Base-by-base conservation (phyloP, 169 alveolate genomes). In the Plasmodium gallinaceum region DNA sequence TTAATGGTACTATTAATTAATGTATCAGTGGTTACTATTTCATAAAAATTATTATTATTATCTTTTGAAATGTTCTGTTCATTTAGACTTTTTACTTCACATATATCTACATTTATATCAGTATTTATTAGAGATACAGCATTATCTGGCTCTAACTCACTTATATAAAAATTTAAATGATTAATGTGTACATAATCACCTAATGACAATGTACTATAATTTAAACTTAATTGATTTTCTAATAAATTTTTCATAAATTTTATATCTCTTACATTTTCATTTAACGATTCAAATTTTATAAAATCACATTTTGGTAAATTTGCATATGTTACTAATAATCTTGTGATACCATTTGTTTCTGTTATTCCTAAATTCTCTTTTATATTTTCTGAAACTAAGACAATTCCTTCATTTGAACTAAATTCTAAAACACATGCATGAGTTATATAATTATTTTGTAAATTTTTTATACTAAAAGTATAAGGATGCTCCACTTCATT, bases 121-220 rank as follows among this genome's bases (percentile, higher is more conserved):
- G 88, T 76, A 46, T 76, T 76, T 43, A 76, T 76, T 76, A 76
- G 39, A 0, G 88, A 76, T 0, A 76, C 88, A 7, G 88, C 88
- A 76, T 76, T 76, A 60, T 76, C 88, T 24, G 88, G 88, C 20
- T 76, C 88, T 46, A 76, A 65, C 10, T 76, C 88, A 45, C 76
- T 76, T 62, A 76, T 62, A 68, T 76, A 76, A 54, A 76, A 76
- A 9, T 68, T 62, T 43, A 76, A 48, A 46, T 76, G 58, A 68
- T 76, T 76, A 76, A 76, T 76, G 43, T 76, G 88, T 16, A 76
- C 66, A 46, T 76, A 45, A 12, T 76, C 88, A 10, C 88, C 88
- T 46, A 76, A 62, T 2, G 88, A 61, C 22, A 76, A 45, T 6
- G 88, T 76, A 62, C 88, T 62, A 76, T 76, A 76, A 62, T 76